Conservation (phyloP, 2,329 filamentous ascomycete genomes). For the Trichoderma afroharzianum region DNA sequence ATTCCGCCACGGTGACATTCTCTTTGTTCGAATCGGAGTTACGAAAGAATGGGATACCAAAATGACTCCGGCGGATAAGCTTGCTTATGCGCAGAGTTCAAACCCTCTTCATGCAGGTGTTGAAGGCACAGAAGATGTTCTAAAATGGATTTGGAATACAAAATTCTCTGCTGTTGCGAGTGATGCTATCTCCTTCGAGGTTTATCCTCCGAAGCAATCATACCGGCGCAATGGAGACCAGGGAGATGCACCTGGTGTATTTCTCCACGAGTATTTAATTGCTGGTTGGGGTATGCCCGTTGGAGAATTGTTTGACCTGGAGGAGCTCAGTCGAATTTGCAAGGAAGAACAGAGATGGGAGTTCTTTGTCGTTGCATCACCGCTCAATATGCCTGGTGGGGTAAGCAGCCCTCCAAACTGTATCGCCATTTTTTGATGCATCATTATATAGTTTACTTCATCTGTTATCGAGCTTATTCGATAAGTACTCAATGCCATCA, state of each 20-base stretch:
- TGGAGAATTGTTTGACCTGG: not conserved
- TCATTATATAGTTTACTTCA: not conserved
- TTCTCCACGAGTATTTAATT: not conserved
- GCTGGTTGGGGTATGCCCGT: not conserved
- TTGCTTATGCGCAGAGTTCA: not conserved
- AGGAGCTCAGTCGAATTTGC: not conserved
- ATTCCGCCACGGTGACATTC: not conserved
- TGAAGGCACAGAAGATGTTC: not conserved
- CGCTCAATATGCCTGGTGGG: not conserved
- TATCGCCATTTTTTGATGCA: not conserved
- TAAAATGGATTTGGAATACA: not conserved
- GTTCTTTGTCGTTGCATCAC: not conserved
- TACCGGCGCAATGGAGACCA: not conserved
- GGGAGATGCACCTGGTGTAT: not conserved
- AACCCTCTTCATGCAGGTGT: not conserved
- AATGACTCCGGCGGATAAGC: not conserved
- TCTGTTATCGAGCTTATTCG: not conserved
- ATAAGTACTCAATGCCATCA: not conserved
- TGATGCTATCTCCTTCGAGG: not conserved
- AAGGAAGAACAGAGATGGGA: not conserved
- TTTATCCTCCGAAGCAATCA: not conserved
- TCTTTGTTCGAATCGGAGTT: not conserved
- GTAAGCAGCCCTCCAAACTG: not conserved
- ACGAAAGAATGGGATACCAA: not conserved
- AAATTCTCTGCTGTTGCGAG: conserved; percentile 1